A percentile compares a stretch with the other conserved stretches of the same genome.
Evolutionary conservation across 352 stramenopile species (phyloP).

Genomic region (Phytophthora ramorum): DNA sequence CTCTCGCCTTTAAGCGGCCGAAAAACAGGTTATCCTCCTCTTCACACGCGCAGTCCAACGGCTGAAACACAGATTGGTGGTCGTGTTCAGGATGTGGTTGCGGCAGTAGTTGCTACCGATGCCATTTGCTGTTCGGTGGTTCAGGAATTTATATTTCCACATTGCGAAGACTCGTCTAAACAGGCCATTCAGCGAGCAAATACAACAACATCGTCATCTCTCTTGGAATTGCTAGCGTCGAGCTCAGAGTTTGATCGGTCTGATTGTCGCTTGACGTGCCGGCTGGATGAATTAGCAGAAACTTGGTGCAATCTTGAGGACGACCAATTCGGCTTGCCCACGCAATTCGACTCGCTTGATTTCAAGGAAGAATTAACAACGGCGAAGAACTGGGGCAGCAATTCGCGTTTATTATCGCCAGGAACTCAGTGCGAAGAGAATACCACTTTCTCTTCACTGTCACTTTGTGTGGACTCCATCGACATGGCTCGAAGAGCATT

Average conservation of each 20-base stretch:
- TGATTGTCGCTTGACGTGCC: slow-evolving; percentile 1
- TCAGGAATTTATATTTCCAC: slow-evolving; percentile 44
- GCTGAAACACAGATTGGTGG: neutral
- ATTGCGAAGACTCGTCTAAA: neutral
- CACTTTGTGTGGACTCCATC: slow-evolving; percentile 51
- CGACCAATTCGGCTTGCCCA: neutral
- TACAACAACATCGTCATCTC: slow-evolving; percentile 7
- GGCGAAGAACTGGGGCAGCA: neutral
- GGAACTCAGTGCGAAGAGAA: slow-evolving; percentile 7
- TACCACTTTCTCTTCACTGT: slow-evolving; percentile 23
- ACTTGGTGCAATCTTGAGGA: neutral
- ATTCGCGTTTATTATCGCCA: neutral
- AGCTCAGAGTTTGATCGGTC: slow-evolving; percentile 36
- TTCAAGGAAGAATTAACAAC: neutral
- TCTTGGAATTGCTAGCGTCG: slow-evolving; percentile 34
- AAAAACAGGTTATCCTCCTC: slow-evolving; percentile 18
- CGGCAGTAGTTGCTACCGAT: slow-evolving; percentile 34
- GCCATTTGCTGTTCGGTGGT: slow-evolving; percentile 56
- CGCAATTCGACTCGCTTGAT: neutral
- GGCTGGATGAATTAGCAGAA: slow-evolving; percentile 18
- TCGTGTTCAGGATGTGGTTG: slow-evolving; percentile 28
- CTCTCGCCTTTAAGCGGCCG: neutral
- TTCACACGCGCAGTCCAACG: slow-evolving; percentile 4
- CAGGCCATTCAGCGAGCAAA: neutral
- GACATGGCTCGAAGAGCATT: slow-evolving; percentile 52